phyloP scores from a whole-genome alignment of 495 filamentous ascomycete species.

The Neurospora hispaniola region DNA sequence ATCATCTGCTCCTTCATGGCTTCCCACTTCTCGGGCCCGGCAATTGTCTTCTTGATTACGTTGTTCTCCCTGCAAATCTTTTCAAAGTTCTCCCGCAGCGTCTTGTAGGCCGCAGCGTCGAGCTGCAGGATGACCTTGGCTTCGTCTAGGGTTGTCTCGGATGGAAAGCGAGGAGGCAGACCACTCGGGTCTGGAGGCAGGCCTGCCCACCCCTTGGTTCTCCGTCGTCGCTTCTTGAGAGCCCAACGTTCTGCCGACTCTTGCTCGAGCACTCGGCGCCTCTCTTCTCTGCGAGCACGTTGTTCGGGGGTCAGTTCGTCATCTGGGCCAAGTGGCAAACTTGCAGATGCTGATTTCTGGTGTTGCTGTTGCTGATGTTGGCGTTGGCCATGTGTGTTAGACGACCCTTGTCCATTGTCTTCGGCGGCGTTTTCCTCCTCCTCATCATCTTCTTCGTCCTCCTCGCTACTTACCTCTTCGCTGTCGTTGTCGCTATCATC shows the following conservation, averaged over 20 bases:
- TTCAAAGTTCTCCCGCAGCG: constrained; percentile 57
- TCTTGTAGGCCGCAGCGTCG: constrained; percentile 49
- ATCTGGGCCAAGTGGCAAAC: constrained; percentile 16
- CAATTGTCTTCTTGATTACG: constrained; percentile 64
- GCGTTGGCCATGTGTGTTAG: neutral
- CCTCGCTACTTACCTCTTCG: constrained; percentile 15
- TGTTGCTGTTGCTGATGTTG: neutral
- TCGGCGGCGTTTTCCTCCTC: neutral
- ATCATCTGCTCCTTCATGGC: constrained; percentile 58
- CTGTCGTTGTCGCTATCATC: neutral
- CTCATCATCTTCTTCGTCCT: constrained; percentile 7
- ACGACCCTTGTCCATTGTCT: neutral
- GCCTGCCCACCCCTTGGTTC: constrained; percentile 60
- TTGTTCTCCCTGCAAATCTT: constrained; percentile 53
- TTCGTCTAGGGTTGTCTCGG: constrained; percentile 73
- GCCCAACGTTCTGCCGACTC: constrained; percentile 56
- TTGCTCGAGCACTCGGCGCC: constrained; percentile 44
- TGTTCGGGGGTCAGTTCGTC: constrained; percentile 42
- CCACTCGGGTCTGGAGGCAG: constrained; percentile 63
- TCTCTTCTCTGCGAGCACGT: constrained; percentile 44
- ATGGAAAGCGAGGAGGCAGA: constrained; percentile 61
- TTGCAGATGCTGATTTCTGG: neutral
- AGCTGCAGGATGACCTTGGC: constrained; percentile 59
- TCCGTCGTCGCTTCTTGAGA: constrained; percentile 58
- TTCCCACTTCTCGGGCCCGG: constrained; percentile 64